Conservation (phyloP, 2,329 filamentous ascomycete species). For the Rhytidhysteron rufulum region DNA sequence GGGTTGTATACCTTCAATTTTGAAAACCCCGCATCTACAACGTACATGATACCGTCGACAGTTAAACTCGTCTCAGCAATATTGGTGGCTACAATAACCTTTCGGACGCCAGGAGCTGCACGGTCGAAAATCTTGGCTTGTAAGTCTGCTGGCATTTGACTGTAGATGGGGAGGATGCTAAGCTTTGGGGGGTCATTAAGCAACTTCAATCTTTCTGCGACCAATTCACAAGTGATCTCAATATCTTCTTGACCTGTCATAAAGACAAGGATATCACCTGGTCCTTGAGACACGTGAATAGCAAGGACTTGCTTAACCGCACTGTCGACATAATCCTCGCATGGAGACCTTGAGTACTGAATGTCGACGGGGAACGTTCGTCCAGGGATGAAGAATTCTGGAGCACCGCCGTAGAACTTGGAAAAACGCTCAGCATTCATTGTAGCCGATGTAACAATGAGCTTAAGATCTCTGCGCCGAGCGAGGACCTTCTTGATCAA, state of each 20-base stretch:
- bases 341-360: slow-evolving; percentile 89
- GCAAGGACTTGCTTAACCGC: slow-evolving; percentile 93
- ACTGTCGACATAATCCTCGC: slow-evolving; percentile 96
- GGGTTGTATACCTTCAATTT: slow-evolving; percentile 99
- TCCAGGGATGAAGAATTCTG: slow-evolving; percentile 93
- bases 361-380: slow-evolving; percentile 96
- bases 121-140: slow-evolving; percentile 97
- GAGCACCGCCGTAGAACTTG: slow-evolving; percentile 91
- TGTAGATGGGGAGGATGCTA: slow-evolving; percentile 95
- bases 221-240: slow-evolving; percentile 89
- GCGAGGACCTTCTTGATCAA: slow-evolving; percentile 96
- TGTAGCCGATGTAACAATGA: slow-evolving; percentile 96
- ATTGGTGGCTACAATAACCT: slow-evolving; percentile 97
- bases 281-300: slow-evolving; percentile 91
- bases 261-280: slow-evolving; percentile 93
- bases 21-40: slow-evolving; percentile 92
- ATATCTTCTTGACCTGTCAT: slow-evolving; percentile 99
- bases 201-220: slow-evolving; percentile 80
- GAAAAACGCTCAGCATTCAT: slow-evolving; percentile 98
- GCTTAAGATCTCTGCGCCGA: slow-evolving; percentile 81
- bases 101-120: slow-evolving; percentile 83
- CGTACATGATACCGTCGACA: slow-evolving; percentile 98
- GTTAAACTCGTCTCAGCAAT: slow-evolving; percentile 98
- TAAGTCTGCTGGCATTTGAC: slow-evolving; percentile 97
- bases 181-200: slow-evolving; percentile 94